Evolutionary conservation across 139 green algal species (phyloP).

Genomic region (Chlorella sp.): DNA sequence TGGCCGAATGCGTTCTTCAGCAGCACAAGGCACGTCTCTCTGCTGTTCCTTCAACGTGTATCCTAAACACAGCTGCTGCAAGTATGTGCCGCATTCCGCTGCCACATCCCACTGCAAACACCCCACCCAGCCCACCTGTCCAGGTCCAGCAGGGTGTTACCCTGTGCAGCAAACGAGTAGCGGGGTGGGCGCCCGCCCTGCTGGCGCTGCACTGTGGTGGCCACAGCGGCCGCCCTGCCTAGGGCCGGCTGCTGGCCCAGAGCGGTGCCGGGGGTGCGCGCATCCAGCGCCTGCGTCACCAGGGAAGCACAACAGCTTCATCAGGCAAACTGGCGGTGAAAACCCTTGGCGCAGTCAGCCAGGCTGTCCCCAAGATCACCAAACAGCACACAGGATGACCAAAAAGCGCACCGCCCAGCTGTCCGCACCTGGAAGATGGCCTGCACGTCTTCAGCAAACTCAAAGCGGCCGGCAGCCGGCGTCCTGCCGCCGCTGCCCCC

Average conservation of each 20-base stretch:
- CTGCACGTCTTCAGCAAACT: conserved; percentile 40
- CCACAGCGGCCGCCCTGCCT: background rate
- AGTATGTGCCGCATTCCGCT: background rate
- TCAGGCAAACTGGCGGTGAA: background rate
- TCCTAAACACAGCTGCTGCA: background rate
- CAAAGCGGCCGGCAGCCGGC: background rate
- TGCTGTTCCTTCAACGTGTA: background rate
- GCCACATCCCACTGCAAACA: background rate
- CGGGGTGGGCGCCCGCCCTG: background rate
- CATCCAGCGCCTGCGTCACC: conserved; percentile 27
- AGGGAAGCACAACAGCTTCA: background rate
- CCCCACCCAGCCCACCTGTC: conserved; percentile 7
- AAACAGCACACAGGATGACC: background rate
- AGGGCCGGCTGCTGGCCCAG: background rate
- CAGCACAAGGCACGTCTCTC: background rate
- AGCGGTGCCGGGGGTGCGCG: conserved; percentile 19
- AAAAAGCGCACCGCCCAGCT: background rate
- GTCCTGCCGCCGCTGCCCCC: background rate
- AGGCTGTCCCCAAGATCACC: no score
- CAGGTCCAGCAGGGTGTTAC: conserved; percentile 21
- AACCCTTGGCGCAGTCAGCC: no score
- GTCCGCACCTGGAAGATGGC: conserved; percentile 29
- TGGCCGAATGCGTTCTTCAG: background rate
- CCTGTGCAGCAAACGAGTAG: conserved; percentile 6
- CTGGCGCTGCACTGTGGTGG: conserved; percentile 25